These are phyloP conservation scores for Rasamsonia emersonii DNA, from an alignment of 2,329 filamentous ascomycete species.

Conservation along the genomic window DNA sequence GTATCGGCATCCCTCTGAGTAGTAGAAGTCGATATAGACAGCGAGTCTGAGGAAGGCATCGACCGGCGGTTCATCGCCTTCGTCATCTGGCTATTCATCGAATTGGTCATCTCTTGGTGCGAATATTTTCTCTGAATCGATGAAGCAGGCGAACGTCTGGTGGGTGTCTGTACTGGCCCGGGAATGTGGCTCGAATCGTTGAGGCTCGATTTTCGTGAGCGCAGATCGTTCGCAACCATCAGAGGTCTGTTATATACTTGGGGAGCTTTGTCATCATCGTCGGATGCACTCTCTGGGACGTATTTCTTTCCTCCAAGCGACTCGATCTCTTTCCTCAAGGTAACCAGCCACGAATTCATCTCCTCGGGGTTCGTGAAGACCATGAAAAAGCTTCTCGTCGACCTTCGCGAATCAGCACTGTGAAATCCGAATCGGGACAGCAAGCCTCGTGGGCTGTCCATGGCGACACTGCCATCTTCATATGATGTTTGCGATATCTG, in stretches of 20 bases:
- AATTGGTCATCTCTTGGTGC: slow-evolving; percentile 5
- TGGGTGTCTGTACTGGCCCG: slow-evolving; percentile 2
- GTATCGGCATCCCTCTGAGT: slow-evolving; percentile 14
- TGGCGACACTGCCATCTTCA: slow-evolving; percentile 17
- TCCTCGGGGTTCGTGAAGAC: slow-evolving; percentile 36
- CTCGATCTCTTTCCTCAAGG: slow-evolving; percentile 38
- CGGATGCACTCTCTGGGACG: slow-evolving; percentile 27
- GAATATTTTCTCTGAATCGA: slow-evolving; percentile 7
- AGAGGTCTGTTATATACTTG: slow-evolving; percentile 1
- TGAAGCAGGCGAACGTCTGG: slow-evolving; percentile 1
- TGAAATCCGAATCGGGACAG: slow-evolving; percentile 34
- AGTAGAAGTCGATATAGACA: slow-evolving; percentile 13
- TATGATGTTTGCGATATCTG: slow-evolving; percentile 34
- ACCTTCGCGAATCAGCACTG: slow-evolving; percentile 22
- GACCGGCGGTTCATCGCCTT: slow-evolving; percentile 13
- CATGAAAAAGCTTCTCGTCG: slow-evolving; percentile 34
- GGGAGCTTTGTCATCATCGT: slow-evolving; percentile 16
- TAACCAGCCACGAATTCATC: slow-evolving; percentile 38
- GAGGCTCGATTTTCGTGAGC: slow-evolving; percentile 8
- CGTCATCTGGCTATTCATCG: slow-evolving; percentile 3
- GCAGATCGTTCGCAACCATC: neutral
- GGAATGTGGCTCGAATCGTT: slow-evolving; percentile 24
- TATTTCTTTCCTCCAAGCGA: slow-evolving; percentile 37
- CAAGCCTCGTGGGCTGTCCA: slow-evolving; percentile 25
- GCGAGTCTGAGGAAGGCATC: slow-evolving; percentile 13